Base-by-base conservation (phyloP, 176 grass and related monocot species). In the Panicum miliaceum region DNA sequence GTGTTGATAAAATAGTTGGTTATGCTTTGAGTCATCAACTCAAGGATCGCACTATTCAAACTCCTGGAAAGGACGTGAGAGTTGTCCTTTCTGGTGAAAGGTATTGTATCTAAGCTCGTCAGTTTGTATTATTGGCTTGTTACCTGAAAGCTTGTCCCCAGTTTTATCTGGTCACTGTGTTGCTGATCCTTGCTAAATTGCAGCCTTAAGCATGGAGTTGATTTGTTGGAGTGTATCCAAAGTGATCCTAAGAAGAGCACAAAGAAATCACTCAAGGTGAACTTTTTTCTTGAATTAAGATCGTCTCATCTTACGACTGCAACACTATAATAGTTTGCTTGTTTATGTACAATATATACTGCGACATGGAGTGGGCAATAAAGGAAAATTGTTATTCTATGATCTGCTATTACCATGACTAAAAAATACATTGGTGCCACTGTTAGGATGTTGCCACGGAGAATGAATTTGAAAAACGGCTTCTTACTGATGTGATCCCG, bases 221-320 rank as follows among this genome's bases (percentile, higher is more conserved):
- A 78, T 70, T 85, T 95, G 89, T 87, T 92, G 53, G 91, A 98
- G 81, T 90, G 83, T 43, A 81, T 96, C 36, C 96, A 95, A 68
- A 90, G 37, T 73, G 93, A 87, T 46, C 69, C 84, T 12, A 98
- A 95, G 89, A 92, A 86, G 78, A 86, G 87, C 82, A 89, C 85
- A 87, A 98, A 94, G 68, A 98, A 98, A 89, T 93, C 96, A 78
- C 89, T 98, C 51, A 95, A 98, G 93, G 96, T 98, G 37, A 73
- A 48, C 34, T 82, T 7, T 76, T 64, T 36, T 71, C 56, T 38
- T 32, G 50, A 37, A 60, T 76, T 81, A 25, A 60, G 41, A 72
- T 50, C 7, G 18, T 48, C 48, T 43, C 40, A 66, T 57, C 26
- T 84, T 53, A 11, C 2, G 14, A 50, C 45, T 32, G 26, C 40